Evolutionary conservation across 306 rosid genomes (phyloP), one percentile per base, ranked within the genome.

Genomic region (Nissolia schottii): DNA sequence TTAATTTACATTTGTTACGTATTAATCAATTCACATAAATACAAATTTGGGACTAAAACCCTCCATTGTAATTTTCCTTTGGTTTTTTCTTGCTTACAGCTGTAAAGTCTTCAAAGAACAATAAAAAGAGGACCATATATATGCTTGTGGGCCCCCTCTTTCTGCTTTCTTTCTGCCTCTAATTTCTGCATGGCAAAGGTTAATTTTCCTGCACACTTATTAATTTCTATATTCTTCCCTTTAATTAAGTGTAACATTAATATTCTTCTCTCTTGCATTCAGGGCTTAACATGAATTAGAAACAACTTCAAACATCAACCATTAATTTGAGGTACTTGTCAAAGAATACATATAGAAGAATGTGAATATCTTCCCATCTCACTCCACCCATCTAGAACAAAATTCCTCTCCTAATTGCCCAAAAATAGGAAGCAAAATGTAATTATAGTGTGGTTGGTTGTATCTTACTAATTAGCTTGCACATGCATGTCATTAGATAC

Each of bases 41-140:
- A 35, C 68, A 57, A 57, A 46, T 70, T 81, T 72, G 60, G 70
- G 71, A 56, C 83, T 40, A 74, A 82, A 82, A 40, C 40, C 61
- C 83, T 55, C 27, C 59, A 27, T 20, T 50, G 73, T 61, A 76
- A 57, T 66, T 71, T 71, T 58, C 16, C 16, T 66, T 27, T 50
- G 45, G 29, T 76, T 37, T 72, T 71, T 77, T 73, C 75, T 61
- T 79, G 85, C 64, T 78, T 73, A 81, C 93, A 89, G 89, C 97
- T 93, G 96, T 93, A 90, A 93, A 87, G 97, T 62, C 54, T 41
- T n/a, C 19, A 75, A 75, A 84, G 80, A 85, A 85, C 91, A 92
- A 77, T 54, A 72, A 81, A 75, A 78, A 83, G 84, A 82, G 89
- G 92, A 82, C 82, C 86, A 79, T 80, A 74, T 80, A 74, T 64